phyloP scores from a whole-genome alignment of 2,329 filamentous ascomycete species.

The Talaromyces albobiverticillius region DNA sequence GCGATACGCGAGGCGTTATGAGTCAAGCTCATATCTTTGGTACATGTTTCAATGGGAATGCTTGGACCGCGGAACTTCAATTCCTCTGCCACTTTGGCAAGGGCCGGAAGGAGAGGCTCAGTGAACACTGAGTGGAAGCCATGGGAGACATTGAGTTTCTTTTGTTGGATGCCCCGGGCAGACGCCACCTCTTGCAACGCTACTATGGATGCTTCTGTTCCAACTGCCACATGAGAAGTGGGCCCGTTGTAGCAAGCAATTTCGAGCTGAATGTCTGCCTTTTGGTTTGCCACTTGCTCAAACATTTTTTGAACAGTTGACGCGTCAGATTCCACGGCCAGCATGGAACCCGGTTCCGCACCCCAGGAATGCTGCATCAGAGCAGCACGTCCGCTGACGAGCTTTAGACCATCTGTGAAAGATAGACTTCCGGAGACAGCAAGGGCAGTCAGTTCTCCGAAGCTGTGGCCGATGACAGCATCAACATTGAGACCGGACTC shows the following conservation, averaged over 20 bases:
- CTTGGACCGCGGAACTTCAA: constrained; percentile 30
- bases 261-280: not conserved
- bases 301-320: constrained; percentile 19
- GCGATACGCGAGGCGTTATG: constrained; percentile 18
- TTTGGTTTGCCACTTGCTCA: not conserved
- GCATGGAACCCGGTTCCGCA: constrained; percentile 31
- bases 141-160: constrained; percentile 45
- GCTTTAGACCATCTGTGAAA: constrained; percentile 27
- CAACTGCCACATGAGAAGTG: constrained; percentile 44
- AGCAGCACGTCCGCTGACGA: constrained; percentile 28
- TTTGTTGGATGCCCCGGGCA: constrained; percentile 24
- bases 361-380: constrained; percentile 32
- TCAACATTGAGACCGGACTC: constrained; percentile 33
- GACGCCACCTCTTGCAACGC: constrained; percentile 29
- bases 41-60: not conserved
- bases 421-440: constrained; percentile 29
- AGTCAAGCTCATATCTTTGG: not conserved
- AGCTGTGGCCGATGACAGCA: constrained; percentile 37
- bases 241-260: constrained; percentile 52
- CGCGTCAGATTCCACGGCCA: constrained; percentile 31
- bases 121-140: constrained; percentile 48
- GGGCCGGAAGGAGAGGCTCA: constrained; percentile 29
- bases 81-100: constrained; percentile 24
- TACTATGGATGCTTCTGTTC: constrained; percentile 7
- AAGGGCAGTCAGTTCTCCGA: constrained; percentile 29